Evolutionary conservation across 2,329 filamentous ascomycete genomes (phyloP), one percentile per base, ranked within the genome.

Genomic region (Diaporthe sp.): DNA sequence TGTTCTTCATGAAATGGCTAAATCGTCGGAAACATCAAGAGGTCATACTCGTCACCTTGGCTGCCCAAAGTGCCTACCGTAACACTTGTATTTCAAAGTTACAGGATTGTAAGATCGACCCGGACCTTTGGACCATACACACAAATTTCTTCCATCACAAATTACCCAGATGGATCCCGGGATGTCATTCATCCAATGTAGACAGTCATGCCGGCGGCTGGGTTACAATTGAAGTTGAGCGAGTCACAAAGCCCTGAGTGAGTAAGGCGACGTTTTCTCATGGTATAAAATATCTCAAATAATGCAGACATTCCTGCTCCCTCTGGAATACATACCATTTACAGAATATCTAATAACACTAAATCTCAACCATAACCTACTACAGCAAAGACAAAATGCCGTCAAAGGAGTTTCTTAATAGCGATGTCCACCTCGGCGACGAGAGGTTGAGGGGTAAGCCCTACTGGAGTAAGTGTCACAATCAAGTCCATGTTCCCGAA

Each of bases 401-500:
- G 13, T 53, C 65, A 39, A 10, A 53, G 65, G n/a, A 68, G 4
- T 12, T 39, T 39, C 31, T 68, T 10, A 10, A 2, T 8, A 68
- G 65, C 31, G 22, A 19, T 19, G 12, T 17, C 12, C 46, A 68
- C n/a, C 46, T 68, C 19, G 65, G 65, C n/a, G 46, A 68, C 15
- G 0, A 0, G 13, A 19, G 15, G n/a, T 10, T 39, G n/a, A 39
- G 46, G n/a, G 15, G 31, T 19, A 4, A 3, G 8, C 46, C 1
- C 7, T 68, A 68, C 22, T 68, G 65, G 65, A 68, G 65, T 68
- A 49, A 68, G 46, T 68, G 8, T 1, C 19, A 13, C 7, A 39
- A 28, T 4, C 2, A 12, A 1, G 34, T 13, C 19, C 10, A 39
- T 34, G 37, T 2, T 4, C 2, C 1, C 51, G 5, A 17, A 19